Conservation (phyloP, 2,329 filamentous ascomycete species). For the Fonsecaea pugnacius region DNA sequence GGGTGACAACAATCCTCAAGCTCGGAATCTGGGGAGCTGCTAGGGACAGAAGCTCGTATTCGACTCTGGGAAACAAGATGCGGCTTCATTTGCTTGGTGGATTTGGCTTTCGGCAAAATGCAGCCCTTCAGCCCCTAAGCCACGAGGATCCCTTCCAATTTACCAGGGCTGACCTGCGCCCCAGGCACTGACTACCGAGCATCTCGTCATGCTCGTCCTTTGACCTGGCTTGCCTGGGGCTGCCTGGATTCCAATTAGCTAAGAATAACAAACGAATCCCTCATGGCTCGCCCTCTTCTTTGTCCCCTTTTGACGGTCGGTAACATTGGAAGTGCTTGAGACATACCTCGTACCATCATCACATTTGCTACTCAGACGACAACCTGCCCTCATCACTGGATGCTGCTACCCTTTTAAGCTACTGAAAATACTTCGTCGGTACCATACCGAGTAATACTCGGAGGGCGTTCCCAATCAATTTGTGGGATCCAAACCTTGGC, state of each 20-base stretch:
- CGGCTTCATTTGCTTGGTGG: background rate
- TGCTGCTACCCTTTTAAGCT: too few relatives aligned
- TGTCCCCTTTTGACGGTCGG: background rate
- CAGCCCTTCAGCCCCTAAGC: background rate
- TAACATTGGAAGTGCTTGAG: background rate
- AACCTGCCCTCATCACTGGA: too few relatives aligned
- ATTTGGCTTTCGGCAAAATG: background rate
- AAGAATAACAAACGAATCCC: background rate
- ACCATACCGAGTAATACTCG: too few relatives aligned
- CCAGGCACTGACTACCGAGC: background rate
- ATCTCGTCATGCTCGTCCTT: too few relatives aligned
- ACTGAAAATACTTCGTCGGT: too few relatives aligned
- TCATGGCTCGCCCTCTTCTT: too few relatives aligned
- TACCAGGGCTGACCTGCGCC: background rate
- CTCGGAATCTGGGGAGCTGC: background rate
- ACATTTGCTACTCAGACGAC: background rate
- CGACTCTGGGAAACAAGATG: background rate
- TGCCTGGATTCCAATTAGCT: background rate
- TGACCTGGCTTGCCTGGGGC: background rate
- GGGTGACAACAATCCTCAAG: too few relatives aligned
- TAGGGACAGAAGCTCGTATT: background rate
- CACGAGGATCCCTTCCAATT: background rate
- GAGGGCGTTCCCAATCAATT: background rate
- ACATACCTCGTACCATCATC: background rate
- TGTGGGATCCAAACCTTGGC: background rate